phyloP scores from a whole-genome alignment of 73 alveolate genomes.

The Paramecium biaurelia region DNA sequence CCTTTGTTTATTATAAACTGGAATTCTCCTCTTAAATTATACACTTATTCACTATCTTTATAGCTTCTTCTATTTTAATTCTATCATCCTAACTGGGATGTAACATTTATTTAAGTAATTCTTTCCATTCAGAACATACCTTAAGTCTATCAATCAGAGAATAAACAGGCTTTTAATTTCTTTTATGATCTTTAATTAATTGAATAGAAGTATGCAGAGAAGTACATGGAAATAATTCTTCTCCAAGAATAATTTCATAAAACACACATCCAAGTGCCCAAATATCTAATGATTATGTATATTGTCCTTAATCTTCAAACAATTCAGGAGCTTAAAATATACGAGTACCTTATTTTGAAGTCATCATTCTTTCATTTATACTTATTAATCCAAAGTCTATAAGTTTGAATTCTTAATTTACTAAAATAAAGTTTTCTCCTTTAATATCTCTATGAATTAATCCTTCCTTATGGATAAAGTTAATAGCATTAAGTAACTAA shows the following conservation, averaged over 20 bases:
- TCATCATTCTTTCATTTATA: background rate
- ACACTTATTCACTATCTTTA: background rate
- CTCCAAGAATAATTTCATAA: background rate
- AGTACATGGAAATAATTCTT: background rate
- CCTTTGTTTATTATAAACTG: no score
- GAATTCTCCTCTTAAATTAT: background rate
- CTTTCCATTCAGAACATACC: background rate
- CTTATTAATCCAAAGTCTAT: background rate
- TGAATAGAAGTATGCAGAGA: background rate
- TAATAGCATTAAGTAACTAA: background rate
- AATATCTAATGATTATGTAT: background rate
- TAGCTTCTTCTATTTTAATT: background rate
- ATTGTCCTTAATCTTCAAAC: background rate
- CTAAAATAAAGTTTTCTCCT: background rate
- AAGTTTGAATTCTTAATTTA: background rate
- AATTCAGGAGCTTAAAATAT: constrained; percentile 13
- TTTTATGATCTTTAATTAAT: background rate
- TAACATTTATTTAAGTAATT: background rate
- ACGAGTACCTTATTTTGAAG: background rate
- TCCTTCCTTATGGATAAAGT: background rate
- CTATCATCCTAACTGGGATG: background rate
- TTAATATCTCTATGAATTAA: background rate
- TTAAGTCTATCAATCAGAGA: background rate
- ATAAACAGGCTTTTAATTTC: background rate
- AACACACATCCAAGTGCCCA: constrained; percentile 3